phyloP scores from a whole-genome alignment of 192 early-diverging fungal species.

The Umbelopsis vinacea region DNA sequence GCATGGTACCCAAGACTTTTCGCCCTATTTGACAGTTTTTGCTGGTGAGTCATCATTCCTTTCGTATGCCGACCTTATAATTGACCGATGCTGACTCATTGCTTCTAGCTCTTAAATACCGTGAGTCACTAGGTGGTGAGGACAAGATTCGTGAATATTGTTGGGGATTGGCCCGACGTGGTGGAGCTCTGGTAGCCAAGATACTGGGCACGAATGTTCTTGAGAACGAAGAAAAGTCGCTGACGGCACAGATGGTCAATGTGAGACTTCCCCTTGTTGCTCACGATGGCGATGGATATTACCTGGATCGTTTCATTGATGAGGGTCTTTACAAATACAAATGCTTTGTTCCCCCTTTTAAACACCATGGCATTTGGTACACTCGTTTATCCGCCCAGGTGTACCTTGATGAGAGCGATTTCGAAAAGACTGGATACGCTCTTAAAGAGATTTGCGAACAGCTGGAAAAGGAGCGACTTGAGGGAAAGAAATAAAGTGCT shows the following conservation, averaged over 20 bases:
- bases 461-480: slow-evolving; percentile 30
- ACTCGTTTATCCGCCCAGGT: slow-evolving; percentile 65
- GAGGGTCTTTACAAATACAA: slow-evolving; percentile 35
- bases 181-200: slow-evolving; percentile 57
- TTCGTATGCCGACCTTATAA: too few species aligned
- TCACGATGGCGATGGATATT: slow-evolving; percentile 20
- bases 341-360: slow-evolving; percentile 37
- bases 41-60: slow-evolving; percentile 20
- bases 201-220: slow-evolving; percentile 59
- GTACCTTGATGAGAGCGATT: slow-evolving; percentile 55
- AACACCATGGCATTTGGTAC: slow-evolving; percentile 53
- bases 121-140: slow-evolving; percentile 62
- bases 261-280: slow-evolving; percentile 53
- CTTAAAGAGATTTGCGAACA: slow-evolving; percentile 49
- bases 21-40: slow-evolving; percentile 31
- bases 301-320: slow-evolving; percentile 32
- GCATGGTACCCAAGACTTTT: slow-evolving; percentile 52
- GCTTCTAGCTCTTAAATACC: slow-evolving; percentile 32
- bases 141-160: slow-evolving; percentile 59
- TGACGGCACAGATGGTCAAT: slow-evolving; percentile 64
- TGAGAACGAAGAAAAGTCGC: slow-evolving; percentile 46
- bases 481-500: background rate
- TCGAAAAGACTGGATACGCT: slow-evolving; percentile 47
- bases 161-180: slow-evolving; percentile 56
- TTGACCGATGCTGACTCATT: background rate